Evolutionary conservation across 2,329 filamentous ascomycete genomes (phyloP).

Genomic region (Claviceps sp.): DNA sequence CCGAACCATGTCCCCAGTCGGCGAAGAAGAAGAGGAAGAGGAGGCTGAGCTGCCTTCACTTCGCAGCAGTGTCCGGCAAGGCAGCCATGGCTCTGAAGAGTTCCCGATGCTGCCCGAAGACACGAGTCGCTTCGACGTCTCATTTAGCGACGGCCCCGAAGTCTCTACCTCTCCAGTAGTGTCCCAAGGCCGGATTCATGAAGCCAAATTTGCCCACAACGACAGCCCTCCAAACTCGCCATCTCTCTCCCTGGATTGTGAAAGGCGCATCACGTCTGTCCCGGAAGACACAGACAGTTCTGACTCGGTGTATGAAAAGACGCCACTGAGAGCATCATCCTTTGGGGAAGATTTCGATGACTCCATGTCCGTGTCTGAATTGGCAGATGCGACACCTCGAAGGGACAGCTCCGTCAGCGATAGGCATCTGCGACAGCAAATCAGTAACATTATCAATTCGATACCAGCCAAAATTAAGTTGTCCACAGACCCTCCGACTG

Average conservation of each 20-base stretch:
- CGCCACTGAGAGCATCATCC: constrained; percentile 29
- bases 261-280: constrained; percentile 21
- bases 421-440: constrained; percentile 65
- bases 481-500: constrained; percentile 36
- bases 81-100: constrained; percentile 21
- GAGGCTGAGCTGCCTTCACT: constrained; percentile 24
- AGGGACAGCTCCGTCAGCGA: constrained; percentile 33
- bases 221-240: constrained; percentile 38
- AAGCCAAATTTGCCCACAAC: constrained; percentile 22
- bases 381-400: constrained; percentile 12
- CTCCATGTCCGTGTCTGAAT: constrained; percentile 20
- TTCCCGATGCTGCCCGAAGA: constrained; percentile 26
- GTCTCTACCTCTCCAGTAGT: constrained; percentile 29
- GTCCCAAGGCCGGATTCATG: constrained; percentile 16
- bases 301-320: constrained; percentile 23
- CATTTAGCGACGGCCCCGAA: constrained; percentile 30
- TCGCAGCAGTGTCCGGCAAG: constrained; percentile 15
- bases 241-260: constrained; percentile 15
- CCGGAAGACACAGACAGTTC: constrained; percentile 21
- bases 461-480: constrained; percentile 73
- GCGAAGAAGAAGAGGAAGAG: constrained; percentile 13
- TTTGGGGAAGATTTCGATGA: constrained; percentile 35
- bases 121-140: constrained; percentile 24
- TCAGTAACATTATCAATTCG: constrained; percentile 62
- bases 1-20: constrained; percentile 9